Evolutionary conservation across 2,329 filamentous ascomycete genomes (phyloP), one percentile per base, ranked within the genome.

Genomic region (Lachnellula hyalina): DNA sequence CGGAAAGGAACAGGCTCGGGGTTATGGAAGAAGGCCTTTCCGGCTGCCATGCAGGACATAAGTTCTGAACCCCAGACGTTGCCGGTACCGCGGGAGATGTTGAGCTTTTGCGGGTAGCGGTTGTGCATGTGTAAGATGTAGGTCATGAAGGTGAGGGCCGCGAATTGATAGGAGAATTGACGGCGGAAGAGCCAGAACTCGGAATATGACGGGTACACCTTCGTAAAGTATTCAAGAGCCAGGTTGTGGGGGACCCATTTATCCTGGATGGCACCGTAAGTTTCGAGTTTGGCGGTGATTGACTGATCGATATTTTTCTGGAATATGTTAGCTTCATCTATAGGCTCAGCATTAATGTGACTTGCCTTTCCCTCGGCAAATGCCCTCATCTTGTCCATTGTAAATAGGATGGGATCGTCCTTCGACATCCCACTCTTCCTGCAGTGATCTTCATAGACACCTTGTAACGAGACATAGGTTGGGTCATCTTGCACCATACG

Each of bases 101-200:
- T 87, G 71, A 97, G 87, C 79, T 99, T 99, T 72, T 92, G 90
- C 5, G 94, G 95, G 72, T 94, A 96, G 32, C 94, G 89, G 70
- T 90, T 90, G 70, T 93, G 90, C 85, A 99, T 97, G 75, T 93
- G 93, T 76, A 99, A 87, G 56, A 96, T 87, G 70, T 97, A 99
- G 4, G 94, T 97, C 88, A 99, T 96, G 75, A 99, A 99, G 1
- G 94, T 96, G 61, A 97, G 81, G 1, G 92, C 85, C 19, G 94
- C 93, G 58, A 96, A 86, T 73, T 99, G 94, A 76, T 97, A 96
- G 21, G 90, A 89, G 74, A 99, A 96, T 62, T 96, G 92, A 56
- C 92, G 86, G 56, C 94, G 89, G 89, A 99, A 99, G 55, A 99
- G 82, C 91, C 93, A 99, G 78, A 97, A 96, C 66, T 96, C 92